phyloP scores from a whole-genome alignment of 2,329 filamentous ascomycete genomes.

The Shiraia bambusicola region DNA sequence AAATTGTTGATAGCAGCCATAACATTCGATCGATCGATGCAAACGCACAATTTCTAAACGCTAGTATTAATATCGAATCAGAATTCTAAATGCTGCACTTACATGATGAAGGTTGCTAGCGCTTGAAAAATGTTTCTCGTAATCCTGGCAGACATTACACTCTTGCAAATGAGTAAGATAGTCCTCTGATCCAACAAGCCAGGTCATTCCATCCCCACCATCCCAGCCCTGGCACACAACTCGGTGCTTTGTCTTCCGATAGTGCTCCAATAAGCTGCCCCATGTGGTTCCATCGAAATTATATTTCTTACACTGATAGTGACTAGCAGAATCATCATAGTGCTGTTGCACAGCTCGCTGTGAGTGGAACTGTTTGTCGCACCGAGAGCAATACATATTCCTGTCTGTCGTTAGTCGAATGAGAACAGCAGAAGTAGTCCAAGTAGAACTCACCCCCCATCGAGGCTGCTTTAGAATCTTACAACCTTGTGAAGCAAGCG shows the following conservation, averaged over 20 bases:
- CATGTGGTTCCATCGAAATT: conserved; percentile 6
- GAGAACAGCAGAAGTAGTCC: too few relatives aligned
- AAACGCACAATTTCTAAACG: conserved; percentile 4
- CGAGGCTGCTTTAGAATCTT: too few relatives aligned
- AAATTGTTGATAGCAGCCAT: conserved; percentile 11
- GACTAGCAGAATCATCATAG: conserved; percentile 2
- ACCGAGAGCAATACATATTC: conserved; percentile 4
- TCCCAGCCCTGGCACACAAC: conserved; percentile 10
- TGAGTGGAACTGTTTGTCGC: conserved; percentile 3
- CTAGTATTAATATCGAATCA: too few relatives aligned
- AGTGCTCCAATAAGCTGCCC: conserved; percentile 8
- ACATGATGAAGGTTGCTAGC: conserved; percentile 7
- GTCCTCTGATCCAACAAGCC: background rate
- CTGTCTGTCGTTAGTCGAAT: too few relatives aligned
- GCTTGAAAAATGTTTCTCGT: conserved; percentile 6
- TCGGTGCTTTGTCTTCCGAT: conserved; percentile 3
- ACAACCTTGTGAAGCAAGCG: too few relatives aligned
- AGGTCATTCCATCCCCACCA: conserved; percentile 2
- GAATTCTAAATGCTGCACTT: background rate
- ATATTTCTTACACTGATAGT: conserved; percentile 7
- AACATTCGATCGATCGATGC: conserved; percentile 8
- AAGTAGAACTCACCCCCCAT: too few relatives aligned
- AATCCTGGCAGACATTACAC: conserved; percentile 6
- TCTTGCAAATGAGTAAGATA: conserved; percentile 9
- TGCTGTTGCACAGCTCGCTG: conserved; percentile 3